Evolutionary conservation across 805 yeast genomes (phyloP), one percentile per base, ranked within the genome.

Genomic region (Scheffersomyces amazonensis): DNA sequence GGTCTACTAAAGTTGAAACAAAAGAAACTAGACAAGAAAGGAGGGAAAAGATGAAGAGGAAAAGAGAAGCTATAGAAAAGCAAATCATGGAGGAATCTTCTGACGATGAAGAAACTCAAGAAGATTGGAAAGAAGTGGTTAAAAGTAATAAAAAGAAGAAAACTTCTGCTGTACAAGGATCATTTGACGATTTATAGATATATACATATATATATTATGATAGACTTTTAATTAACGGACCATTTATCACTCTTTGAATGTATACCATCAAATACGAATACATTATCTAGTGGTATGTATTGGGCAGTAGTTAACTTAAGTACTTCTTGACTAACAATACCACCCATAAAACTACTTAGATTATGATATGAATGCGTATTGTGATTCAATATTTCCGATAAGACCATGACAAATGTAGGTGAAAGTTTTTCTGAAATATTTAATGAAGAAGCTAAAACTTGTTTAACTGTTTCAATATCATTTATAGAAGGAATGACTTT

Each of bases 81-180:
- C 66, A 69, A 42, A 49, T 75, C 12, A 53, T 60, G 54, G 72
- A 67, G 37, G 76, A 71, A 23, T 64, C 70, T 13, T 69, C 72
- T 8, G 68, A 59, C 4, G 73, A 70, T 11, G 73, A 69, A 12
- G 82, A 75, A 35, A 62, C 63, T 2, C 76, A 71, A 36, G 75
- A 68, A 30, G 98, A 93, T 62, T 93, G 98, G 99, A 93, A 93
- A 62, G 90, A 84, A 21, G 52, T 83, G 17, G 83, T 91, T 1
- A 65, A 78, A 44, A 75, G 75, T 34, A 80, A 73, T 43, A 90
- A 87, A 56, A 79, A 72, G 59, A 69, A 69, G 46, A 83, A 80
- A 58, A 46, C 42, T 11, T 25, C 46, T n/a, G 66, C 58, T 6
- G 52, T 76, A 30, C 78, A 71, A 51, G 84, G 85, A 1, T 66